phyloP scores from a whole-genome alignment of 768 basidiomycete species.

The Trametes gibbosa region DNA sequence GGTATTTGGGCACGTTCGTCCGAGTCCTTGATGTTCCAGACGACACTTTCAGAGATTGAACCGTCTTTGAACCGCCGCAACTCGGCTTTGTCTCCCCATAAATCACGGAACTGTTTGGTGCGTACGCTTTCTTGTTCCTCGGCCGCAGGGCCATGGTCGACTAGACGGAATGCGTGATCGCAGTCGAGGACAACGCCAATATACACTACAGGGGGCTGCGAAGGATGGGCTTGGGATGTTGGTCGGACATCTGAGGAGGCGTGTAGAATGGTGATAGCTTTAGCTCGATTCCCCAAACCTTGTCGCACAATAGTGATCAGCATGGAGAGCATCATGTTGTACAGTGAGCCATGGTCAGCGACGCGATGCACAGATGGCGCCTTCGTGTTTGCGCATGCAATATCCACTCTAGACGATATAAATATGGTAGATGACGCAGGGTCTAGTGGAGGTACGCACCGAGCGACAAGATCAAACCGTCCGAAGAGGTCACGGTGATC shows the following conservation, averaged over 20 bases:
- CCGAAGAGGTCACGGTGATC: slow-evolving; percentile 62
- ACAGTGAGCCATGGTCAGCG: slow-evolving; percentile 60
- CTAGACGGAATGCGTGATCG: slow-evolving; percentile 73
- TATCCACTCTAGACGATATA: slow-evolving; percentile 46
- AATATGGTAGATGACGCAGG: neutral
- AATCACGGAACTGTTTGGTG: slow-evolving; percentile 63
- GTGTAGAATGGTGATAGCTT: slow-evolving; percentile 61
- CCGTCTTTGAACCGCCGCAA: slow-evolving; percentile 96
- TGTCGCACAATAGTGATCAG: slow-evolving; percentile 50
- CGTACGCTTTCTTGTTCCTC: slow-evolving; percentile 53
- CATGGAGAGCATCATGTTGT: slow-evolving; percentile 52
- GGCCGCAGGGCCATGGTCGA: slow-evolving; percentile 88
- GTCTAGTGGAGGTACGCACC: slow-evolving; percentile 38
- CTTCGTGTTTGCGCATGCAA: slow-evolving; percentile 46
- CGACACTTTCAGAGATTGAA: slow-evolving; percentile 88
- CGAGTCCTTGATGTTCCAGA: slow-evolving; percentile 84
- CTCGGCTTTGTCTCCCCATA: slow-evolving; percentile 94
- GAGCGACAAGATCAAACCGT: slow-evolving; percentile 72
- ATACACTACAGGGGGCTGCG: slow-evolving; percentile 48
- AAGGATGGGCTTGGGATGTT: slow-evolving; percentile 54
- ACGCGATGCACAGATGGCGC: slow-evolving; percentile 42
- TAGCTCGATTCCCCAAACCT: slow-evolving; percentile 73
- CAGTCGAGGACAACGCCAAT: slow-evolving; percentile 78
- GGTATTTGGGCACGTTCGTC: slow-evolving; percentile 84
- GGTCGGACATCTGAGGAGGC: slow-evolving; percentile 44